A percentile compares a stretch with the other conserved stretches of the same genome.
phyloP scores from a whole-genome alignment of 768 basidiomycete species.

The Butyriboletus loyo region DNA sequence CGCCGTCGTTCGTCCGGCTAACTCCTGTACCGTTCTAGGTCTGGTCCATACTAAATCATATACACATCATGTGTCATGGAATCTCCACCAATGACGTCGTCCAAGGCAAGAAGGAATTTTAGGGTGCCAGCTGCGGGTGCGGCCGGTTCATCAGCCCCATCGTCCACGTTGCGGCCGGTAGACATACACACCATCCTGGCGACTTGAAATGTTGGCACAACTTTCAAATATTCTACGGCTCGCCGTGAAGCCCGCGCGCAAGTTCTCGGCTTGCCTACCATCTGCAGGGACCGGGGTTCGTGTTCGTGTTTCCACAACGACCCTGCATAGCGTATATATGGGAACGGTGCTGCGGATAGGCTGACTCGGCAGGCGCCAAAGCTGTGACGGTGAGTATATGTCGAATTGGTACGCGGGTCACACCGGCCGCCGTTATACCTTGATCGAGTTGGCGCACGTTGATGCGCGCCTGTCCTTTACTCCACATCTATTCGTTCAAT shows the following conservation, averaged over 20 bases:
- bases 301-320: not conserved
- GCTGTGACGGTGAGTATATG: not conserved
- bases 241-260: not conserved
- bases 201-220: not conserved
- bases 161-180: not conserved
- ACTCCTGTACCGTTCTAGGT: not conserved
- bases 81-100: not conserved
- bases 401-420: not conserved
- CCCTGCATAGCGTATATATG: not conserved
- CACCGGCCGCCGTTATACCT: not conserved
- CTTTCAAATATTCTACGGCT: not conserved
- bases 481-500: not conserved
- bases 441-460: not conserved
- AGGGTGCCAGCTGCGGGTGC: not conserved
- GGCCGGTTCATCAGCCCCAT: not conserved
- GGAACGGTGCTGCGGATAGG: not conserved
- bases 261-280: not conserved
- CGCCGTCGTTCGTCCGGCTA: not conserved
- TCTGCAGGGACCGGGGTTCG: not conserved
- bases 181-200: not conserved
- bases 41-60: not conserved
- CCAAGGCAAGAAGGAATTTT: not conserved
- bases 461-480: not conserved
- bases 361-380: not conserved
- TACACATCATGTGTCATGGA: not conserved